A percentile compares a stretch with the other conserved stretches of the same genome.
Conservation (phyloP, 2,329 filamentous ascomycete species). For the Alternaria sp. region DNA sequence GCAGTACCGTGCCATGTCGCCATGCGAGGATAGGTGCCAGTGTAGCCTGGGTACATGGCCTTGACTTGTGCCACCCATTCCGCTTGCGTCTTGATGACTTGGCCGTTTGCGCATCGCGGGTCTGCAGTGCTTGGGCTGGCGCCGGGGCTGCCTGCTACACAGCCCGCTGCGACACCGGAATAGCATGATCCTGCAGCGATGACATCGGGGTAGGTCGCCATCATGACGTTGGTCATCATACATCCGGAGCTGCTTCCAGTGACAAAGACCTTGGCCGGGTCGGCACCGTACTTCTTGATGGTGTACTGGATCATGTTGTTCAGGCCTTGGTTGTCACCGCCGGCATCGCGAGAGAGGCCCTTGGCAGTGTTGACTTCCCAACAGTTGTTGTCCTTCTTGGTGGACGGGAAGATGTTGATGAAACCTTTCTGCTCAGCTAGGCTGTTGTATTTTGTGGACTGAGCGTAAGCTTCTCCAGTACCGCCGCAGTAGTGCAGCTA, state of each 20-base stretch:
- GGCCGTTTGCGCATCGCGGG: slow-evolving; percentile 6
- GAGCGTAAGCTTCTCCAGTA: slow-evolving; percentile 49
- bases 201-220: slow-evolving; percentile 38
- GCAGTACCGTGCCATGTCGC: slow-evolving; percentile 48
- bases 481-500: slow-evolving; percentile 42
- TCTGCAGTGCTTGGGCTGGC: slow-evolving; percentile 28
- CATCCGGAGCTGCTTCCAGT: slow-evolving; percentile 37
- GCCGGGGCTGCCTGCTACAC: slow-evolving; percentile 54
- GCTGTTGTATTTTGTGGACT: slow-evolving; percentile 31
- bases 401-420: slow-evolving; percentile 66
- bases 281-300: slow-evolving; percentile 60
- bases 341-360: slow-evolving; percentile 63
- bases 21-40: slow-evolving; percentile 47
- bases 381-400: slow-evolving; percentile 60
- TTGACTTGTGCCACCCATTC: slow-evolving; percentile 30
- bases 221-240: slow-evolving; percentile 47
- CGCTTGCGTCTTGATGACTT: not conserved
- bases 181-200: slow-evolving; percentile 38
- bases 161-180: slow-evolving; percentile 40
- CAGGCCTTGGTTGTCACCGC: slow-evolving; percentile 64
- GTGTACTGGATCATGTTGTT: slow-evolving; percentile 67
- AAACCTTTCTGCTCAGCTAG: slow-evolving; percentile 64
- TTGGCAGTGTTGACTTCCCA: slow-evolving; percentile 66
- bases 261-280: slow-evolving; percentile 57
- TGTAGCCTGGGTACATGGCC: slow-evolving; percentile 49